phyloP scores from a whole-genome alignment of 805 yeast genomes.

The Candida saitoana region DNA sequence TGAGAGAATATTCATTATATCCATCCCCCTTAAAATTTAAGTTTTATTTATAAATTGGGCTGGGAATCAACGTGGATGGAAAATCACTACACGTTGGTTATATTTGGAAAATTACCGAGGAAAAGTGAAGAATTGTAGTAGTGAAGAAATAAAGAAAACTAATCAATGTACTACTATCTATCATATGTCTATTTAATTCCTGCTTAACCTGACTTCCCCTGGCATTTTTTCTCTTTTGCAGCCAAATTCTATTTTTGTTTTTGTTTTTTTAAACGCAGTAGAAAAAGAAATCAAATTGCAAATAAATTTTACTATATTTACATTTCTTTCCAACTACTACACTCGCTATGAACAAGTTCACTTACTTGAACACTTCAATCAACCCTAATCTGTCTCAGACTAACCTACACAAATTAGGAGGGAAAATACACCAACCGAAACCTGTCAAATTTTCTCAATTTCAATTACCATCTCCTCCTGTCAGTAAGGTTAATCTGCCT shows the following conservation, averaged over 20 bases:
- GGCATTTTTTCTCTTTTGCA: too few species aligned
- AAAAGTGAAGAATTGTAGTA: too few species aligned
- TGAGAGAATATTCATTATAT: too few species aligned
- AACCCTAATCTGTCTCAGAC: conserved; percentile 37
- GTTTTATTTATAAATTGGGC: too few species aligned
- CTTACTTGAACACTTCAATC: conserved; percentile 9
- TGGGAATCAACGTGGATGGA: too few species aligned
- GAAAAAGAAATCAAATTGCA: conserved; percentile 1
- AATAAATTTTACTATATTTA: not conserved
- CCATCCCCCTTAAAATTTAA: too few species aligned
- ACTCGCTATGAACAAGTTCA: conserved; percentile 1
- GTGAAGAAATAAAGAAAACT: too few species aligned
- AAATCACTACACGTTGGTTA: too few species aligned
- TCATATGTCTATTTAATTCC: too few species aligned
- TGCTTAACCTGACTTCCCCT: too few species aligned
- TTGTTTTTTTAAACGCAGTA: not conserved
- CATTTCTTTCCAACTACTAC: not conserved
- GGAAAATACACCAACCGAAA: conserved; percentile 3
- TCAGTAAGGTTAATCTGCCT: conserved; percentile 4
- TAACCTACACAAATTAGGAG: conserved; percentile 24
- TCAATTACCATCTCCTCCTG: conserved; percentile 9
- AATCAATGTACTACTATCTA: too few species aligned
- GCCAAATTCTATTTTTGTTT: not conserved
- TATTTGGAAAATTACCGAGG: too few species aligned
- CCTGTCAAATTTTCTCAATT: conserved; percentile 4